Evolutionary conservation across 1,284 basidiomycete species (phyloP).

Genomic region (Cutaneotrichosporon sp.): DNA sequence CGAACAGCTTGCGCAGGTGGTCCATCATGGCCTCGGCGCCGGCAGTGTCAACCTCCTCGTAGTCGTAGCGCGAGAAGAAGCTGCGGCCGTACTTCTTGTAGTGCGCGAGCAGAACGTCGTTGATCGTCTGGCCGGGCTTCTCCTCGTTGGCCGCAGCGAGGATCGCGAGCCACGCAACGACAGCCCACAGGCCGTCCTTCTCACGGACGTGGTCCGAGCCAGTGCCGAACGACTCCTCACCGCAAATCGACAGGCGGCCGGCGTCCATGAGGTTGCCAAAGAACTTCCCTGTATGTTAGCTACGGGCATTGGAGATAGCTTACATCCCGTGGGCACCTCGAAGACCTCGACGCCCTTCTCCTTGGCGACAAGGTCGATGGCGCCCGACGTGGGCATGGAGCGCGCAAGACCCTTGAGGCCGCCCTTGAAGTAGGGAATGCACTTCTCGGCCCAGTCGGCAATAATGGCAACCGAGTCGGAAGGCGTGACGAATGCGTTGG

Average conservation of each 20-base stretch:
- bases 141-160: constrained; percentile 86
- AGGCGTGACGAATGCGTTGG: constrained; percentile 95
- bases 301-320: constrained; percentile 25
- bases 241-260: constrained; percentile 91
- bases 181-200: constrained; percentile 98
- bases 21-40: constrained; percentile 82
- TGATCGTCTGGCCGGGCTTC: constrained; percentile 73
- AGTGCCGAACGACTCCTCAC: constrained; percentile 98
- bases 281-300: constrained; percentile 77
- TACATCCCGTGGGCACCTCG: constrained; percentile 87
- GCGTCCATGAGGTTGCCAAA: constrained; percentile 99
- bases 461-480: constrained; percentile 98
- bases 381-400: constrained; percentile 95
- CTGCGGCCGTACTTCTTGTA: constrained; percentile 91
- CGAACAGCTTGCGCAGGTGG: constrained; percentile 67
- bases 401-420: constrained; percentile 93
- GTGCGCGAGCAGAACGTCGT: constrained; percentile 78
- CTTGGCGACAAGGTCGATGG: constrained; percentile 93
- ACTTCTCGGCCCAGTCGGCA: constrained; percentile 87
- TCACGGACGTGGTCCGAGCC: constrained; percentile 99
- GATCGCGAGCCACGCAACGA: constrained; percentile 96
- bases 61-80: constrained; percentile 98
- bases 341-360: constrained; percentile 90
- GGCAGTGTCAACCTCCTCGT: constrained; percentile 91
- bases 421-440: constrained; percentile 90